Evolutionary conservation across 106 monocot genomes (phyloP).

Genomic region (Apostasia shenzhenica): DNA sequence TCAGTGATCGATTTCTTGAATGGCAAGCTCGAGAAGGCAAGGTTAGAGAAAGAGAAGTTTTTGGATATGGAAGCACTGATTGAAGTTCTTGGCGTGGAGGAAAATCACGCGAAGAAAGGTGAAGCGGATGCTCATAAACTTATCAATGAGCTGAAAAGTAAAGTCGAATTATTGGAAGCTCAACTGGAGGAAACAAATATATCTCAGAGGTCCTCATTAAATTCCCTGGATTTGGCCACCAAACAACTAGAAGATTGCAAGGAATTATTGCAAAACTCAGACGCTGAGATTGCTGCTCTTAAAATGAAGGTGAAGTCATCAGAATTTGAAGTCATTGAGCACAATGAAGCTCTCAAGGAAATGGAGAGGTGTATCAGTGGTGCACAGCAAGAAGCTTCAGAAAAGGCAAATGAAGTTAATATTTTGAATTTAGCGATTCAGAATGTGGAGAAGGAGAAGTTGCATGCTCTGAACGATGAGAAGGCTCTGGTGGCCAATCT

Average conservation of each 20-base stretch:
- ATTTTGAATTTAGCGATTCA: conserved; percentile 27
- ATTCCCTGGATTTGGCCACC: conserved; percentile 23
- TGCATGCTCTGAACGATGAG: conserved; percentile 25
- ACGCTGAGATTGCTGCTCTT: conserved; percentile 26
- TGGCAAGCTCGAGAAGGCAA: conserved; percentile 48
- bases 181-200: conserved; percentile 31
- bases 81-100: conserved; percentile 34
- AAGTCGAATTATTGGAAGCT: conserved; percentile 29
- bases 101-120: conserved; percentile 35
- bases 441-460: conserved; percentile 19
- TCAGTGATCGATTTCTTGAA: conserved; percentile 32
- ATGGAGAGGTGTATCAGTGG: conserved; percentile 15
- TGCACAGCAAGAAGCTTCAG: conserved; percentile 8
- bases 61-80: conserved; percentile 34
- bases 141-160: conserved; percentile 52
- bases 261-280: conserved; percentile 18
- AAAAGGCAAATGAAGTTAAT: conserved; percentile 10
- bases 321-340: conserved; percentile 26
- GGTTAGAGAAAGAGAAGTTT: conserved; percentile 31
- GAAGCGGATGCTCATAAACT: conserved; percentile 25
- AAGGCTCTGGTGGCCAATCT: conserved; percentile 19
- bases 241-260: conserved; percentile 40
- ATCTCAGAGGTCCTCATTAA: conserved; percentile 26
- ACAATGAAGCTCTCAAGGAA: conserved; percentile 23
- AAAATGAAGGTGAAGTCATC: conserved; percentile 17